Evolutionary conservation across 2,329 filamentous ascomycete genomes (phyloP).

Genomic region (Metarhizium sp.): DNA sequence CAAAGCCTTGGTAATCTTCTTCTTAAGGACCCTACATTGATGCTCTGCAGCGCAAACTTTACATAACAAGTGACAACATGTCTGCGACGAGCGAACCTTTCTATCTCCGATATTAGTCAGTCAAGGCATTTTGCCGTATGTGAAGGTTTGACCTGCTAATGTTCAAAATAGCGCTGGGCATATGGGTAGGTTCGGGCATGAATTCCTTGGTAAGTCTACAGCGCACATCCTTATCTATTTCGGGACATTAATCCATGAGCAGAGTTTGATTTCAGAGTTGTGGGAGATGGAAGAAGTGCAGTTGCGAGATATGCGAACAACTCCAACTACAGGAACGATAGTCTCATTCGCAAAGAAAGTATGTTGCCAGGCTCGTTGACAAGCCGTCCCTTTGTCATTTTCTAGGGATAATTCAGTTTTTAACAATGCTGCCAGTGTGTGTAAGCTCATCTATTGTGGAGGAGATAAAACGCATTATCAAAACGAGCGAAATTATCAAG

Average conservation of each 20-base stretch:
- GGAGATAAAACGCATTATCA: constrained; percentile 96
- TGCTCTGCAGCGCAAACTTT: background rate
- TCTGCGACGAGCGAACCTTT: constrained; percentile 70
- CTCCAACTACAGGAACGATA: constrained; percentile 98
- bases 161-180: constrained; percentile 69
- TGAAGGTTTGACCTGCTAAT: background rate
- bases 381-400: background rate
- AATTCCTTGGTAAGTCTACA: constrained; percentile 68
- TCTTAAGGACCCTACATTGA: background rate
- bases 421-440: constrained; percentile 58
- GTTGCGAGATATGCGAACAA: constrained; percentile 98
- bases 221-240: background rate
- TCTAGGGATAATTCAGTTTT: background rate
- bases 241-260: background rate
- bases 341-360: constrained; percentile 99
- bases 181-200: constrained; percentile 93
- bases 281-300: constrained; percentile 87
- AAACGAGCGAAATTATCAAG: constrained; percentile 96
- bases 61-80: constrained; percentile 31
- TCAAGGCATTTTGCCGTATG: constrained; percentile 2
- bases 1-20: too few species aligned
- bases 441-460: constrained; percentile 84
- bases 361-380: constrained; percentile 26
- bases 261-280: constrained; percentile 95
- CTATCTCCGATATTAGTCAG: constrained; percentile 96